These are phyloP conservation scores for Albophoma yamanashiensis DNA, from an alignment of 2,329 filamentous ascomycete species.

Conservation along the genomic window DNA sequence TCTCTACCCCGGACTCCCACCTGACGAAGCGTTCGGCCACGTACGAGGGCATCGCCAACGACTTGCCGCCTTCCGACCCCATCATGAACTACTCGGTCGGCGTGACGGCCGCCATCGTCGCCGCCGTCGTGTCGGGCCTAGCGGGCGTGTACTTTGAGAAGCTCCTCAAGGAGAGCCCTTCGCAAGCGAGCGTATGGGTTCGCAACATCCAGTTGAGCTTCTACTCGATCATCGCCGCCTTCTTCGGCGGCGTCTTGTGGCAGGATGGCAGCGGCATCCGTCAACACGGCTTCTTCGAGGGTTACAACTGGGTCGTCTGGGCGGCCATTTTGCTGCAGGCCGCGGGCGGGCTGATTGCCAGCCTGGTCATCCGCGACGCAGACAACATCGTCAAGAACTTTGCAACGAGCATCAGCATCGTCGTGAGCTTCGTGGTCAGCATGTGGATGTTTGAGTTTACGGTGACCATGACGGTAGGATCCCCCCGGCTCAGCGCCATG, in stretches of 20 bases:
- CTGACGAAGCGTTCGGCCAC: conserved; percentile 64
- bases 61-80: conserved; percentile 33
- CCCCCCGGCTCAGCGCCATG: too few species aligned
- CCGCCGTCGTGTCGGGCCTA: conserved; percentile 71
- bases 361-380: conserved; percentile 27
- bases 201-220: conserved; percentile 91
- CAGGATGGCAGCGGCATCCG: conserved; percentile 79
- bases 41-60: conserved; percentile 74
- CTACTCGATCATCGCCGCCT: conserved; percentile 83
- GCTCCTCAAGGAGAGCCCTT: conserved; percentile 74
- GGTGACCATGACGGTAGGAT: conserved; percentile 59
- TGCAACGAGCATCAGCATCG: conserved; percentile 83
- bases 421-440: conserved; percentile 78
- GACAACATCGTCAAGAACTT: conserved; percentile 86
- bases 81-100: conserved; percentile 72
- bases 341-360: conserved; percentile 68
- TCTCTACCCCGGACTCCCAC: conserved; percentile 10
- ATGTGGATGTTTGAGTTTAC: conserved; percentile 76
- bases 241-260: conserved; percentile 77
- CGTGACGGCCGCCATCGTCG: conserved; percentile 64
- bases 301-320: conserved; percentile 92
- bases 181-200: conserved; percentile 75
- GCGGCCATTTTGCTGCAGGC: conserved; percentile 74
- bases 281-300: conserved; percentile 82
- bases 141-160: conserved; percentile 87